These are phyloP conservation scores for Bryoerythrophyllum caledonicum DNA, from an alignment of 225 moss, liverwort and hornwort genomes.

Conservation along the genomic window DNA sequence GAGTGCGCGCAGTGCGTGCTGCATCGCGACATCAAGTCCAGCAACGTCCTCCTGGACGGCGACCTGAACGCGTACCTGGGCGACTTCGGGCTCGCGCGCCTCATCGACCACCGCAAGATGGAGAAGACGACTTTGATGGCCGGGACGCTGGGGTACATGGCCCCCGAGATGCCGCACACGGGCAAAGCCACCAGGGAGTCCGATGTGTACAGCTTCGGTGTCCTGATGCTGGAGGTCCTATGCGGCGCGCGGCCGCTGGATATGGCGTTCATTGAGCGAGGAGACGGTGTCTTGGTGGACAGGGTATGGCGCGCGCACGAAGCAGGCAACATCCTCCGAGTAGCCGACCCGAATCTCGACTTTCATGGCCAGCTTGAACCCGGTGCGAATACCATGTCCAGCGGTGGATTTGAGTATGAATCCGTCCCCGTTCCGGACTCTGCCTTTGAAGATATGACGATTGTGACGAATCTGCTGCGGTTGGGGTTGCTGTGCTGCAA, in stretches of 20 bases:
- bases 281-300: neutral
- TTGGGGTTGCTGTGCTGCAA: neutral
- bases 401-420: neutral
- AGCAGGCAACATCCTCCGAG: neutral
- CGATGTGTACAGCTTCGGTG: slow-evolving; percentile 7
- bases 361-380: neutral
- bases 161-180: neutral
- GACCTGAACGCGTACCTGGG: neutral
- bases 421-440: neutral
- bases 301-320: slow-evolving; percentile 15
- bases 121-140: slow-evolving; percentile 6
- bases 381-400: neutral
- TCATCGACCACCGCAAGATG: neutral
- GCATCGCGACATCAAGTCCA: slow-evolving; percentile 3
- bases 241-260: neutral
- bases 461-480: neutral
- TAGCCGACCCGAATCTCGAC: neutral
- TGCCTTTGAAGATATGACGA: neutral
- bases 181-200: slow-evolving; percentile 21
- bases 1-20: neutral
- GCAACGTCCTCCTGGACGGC: neutral
- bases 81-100: neutral
- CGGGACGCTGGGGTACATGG: neutral
- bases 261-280: neutral
- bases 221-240: neutral